phyloP scores from a whole-genome alignment of 805 yeast species.

The Brettanomyces nanus region DNA sequence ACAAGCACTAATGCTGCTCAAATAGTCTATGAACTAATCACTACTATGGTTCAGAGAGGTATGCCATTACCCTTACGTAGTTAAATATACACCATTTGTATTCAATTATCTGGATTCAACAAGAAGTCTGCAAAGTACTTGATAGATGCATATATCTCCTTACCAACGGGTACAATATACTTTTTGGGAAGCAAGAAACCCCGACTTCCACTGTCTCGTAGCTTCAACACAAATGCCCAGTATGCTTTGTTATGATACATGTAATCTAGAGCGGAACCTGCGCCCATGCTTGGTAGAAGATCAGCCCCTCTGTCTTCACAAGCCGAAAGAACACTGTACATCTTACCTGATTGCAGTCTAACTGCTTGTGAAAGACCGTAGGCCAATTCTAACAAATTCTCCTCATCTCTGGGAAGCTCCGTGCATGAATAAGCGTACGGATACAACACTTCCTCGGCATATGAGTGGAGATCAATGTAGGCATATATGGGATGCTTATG shows the following conservation, averaged over 20 bases:
- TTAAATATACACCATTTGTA: too few relatives aligned
- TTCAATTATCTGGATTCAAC: conserved; percentile 18
- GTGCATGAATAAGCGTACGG: conserved; percentile 80
- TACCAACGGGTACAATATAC: conserved; percentile 68
- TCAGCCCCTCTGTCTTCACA: conserved; percentile 75
- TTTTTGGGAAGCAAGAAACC: conserved; percentile 73
- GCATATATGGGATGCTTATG: conserved; percentile 59
- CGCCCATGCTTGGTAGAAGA: conserved; percentile 62
- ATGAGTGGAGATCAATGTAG: conserved; percentile 76
- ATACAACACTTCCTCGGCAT: conserved; percentile 73
- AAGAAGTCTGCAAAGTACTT: conserved; percentile 54
- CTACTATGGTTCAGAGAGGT: conserved; percentile 62
- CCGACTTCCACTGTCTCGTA: conserved; percentile 75
- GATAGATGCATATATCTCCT: conserved; percentile 61
- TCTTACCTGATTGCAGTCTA: conserved; percentile 52
- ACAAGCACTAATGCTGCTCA: conserved; percentile 67
- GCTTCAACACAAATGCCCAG: conserved; percentile 79
- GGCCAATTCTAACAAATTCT: conserved; percentile 71
- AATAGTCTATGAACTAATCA: conserved; percentile 59
- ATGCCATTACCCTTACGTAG: conserved; percentile 12
- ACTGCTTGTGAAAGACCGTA: conserved; percentile 74
- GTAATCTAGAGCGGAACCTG: conserved; percentile 74
- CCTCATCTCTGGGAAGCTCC: conserved; percentile 68
- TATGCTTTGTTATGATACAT: conserved; percentile 77
- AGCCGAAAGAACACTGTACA: conserved; percentile 65